Evolutionary conservation across 768 basidiomycete species (phyloP).

Genomic region (Collybia mongolica): DNA sequence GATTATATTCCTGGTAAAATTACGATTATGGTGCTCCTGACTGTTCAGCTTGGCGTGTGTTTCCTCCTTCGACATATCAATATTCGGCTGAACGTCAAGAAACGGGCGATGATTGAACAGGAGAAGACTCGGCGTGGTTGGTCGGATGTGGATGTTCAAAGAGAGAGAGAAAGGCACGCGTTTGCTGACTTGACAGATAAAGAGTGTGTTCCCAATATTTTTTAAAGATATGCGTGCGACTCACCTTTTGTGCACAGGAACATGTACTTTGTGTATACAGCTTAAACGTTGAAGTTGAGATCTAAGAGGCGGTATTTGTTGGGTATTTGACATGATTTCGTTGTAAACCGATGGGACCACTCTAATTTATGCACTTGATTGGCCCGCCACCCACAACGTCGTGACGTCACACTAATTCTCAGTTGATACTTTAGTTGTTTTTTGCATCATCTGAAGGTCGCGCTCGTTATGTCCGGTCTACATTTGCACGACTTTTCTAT

Average conservation of each 20-base stretch:
- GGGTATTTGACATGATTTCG: background rate
- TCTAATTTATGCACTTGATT: too few species aligned
- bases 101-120: slow-evolving; percentile 36
- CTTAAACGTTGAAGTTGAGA: slow-evolving; percentile 25
- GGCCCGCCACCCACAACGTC: too few species aligned
- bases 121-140: slow-evolving; percentile 49
- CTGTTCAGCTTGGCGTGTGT: slow-evolving; percentile 47
- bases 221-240: background rate
- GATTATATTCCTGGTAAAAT: slow-evolving; percentile 67
- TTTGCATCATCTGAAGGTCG: too few species aligned
- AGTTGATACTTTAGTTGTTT: too few species aligned
- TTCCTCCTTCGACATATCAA: slow-evolving; percentile 55
- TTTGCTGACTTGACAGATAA: slow-evolving; percentile 66
- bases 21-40: slow-evolving; percentile 59
- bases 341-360: too few species aligned
- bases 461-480: background rate
- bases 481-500: slow-evolving; percentile 4
- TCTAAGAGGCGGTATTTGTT: too few species aligned
- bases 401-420: background rate
- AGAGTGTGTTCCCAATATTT: slow-evolving; percentile 38
- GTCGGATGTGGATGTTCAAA: slow-evolving; percentile 55
- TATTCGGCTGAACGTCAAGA: slow-evolving; percentile 49
- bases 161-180: slow-evolving; percentile 58
- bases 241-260: slow-evolving; percentile 37
- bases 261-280: slow-evolving; percentile 57